These are phyloP conservation scores for Hortaea werneckii DNA, from an alignment of 2,329 filamentous ascomycete species.

Conservation along the genomic window DNA sequence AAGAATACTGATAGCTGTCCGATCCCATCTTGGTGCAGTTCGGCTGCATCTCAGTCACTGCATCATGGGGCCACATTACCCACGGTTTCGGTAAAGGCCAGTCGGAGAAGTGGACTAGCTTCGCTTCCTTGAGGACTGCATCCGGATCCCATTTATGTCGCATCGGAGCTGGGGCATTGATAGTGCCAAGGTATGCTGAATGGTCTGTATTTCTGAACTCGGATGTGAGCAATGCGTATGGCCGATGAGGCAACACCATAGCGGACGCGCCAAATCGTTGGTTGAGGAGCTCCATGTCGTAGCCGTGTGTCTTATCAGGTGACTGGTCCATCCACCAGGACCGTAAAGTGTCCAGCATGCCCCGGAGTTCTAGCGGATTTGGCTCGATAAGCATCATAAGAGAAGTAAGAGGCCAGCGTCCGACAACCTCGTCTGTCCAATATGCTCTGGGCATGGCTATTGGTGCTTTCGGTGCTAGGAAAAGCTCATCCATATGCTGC, in stretches of 20 bases:
- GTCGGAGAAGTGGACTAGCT: slow-evolving; percentile 61
- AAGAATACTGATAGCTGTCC: slow-evolving; percentile 2
- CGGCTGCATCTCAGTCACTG: slow-evolving; percentile 33
- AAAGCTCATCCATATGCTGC: slow-evolving; percentile 58
- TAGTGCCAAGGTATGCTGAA: slow-evolving; percentile 37
- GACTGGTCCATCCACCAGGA: slow-evolving; percentile 23
- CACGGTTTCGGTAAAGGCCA: slow-evolving; percentile 61
- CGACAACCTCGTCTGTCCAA: slow-evolving; percentile 35
- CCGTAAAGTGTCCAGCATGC: slow-evolving; percentile 25
- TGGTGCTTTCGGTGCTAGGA: slow-evolving; percentile 50
- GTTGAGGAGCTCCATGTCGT: slow-evolving; percentile 62
- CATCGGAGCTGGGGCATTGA: slow-evolving; percentile 3
- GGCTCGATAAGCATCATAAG: slow-evolving; percentile 55
- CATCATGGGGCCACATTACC: slow-evolving; percentile 37
- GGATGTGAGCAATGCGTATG: slow-evolving; percentile 50
- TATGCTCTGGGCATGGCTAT: slow-evolving; percentile 62
- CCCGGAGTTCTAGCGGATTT: slow-evolving; percentile 40
- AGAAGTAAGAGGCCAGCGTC: slow-evolving; percentile 43
- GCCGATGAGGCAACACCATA: slow-evolving; percentile 53
- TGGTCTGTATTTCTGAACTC: slow-evolving; percentile 52
- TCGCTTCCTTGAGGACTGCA: slow-evolving; percentile 47
- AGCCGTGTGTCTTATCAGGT: slow-evolving; percentile 27
- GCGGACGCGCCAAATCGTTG: slow-evolving; percentile 48
- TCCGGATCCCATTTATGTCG: slow-evolving; percentile 51
- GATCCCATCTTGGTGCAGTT: slow-evolving; percentile 23